A percentile compares a stretch with the other conserved stretches of the same genome.
These are phyloP conservation scores for Sisymbrium altissimum DNA, from an alignment of 345 rosid species.

Conservation along the genomic window DNA sequence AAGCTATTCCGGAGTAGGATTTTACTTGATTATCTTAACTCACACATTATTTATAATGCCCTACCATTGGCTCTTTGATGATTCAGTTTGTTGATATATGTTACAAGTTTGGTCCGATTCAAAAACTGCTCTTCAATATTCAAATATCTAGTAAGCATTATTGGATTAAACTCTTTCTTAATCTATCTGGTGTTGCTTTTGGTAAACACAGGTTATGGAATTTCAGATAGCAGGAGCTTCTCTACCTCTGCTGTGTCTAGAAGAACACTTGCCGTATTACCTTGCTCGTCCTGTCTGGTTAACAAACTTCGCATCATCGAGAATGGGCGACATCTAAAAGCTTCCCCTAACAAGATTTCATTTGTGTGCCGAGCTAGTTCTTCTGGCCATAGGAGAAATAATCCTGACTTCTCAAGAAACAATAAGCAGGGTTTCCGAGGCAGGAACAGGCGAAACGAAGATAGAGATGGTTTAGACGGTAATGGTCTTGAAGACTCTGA, in stretches of 20 bases:
- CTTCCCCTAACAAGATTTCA: constrained; percentile 31
- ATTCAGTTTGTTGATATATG: neutral
- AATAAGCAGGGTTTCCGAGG: constrained; percentile 54
- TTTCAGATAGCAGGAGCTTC: constrained; percentile 40
- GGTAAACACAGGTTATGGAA: constrained; percentile 50
- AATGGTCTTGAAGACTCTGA: constrained; percentile 55
- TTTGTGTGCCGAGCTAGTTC: constrained; percentile 57
- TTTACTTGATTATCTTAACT: neutral
- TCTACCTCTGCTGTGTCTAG: constrained; percentile 47
- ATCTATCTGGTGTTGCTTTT: neutral
- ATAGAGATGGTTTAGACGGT: constrained; percentile 41
- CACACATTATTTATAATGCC: neutral
- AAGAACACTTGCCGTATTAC: constrained; percentile 36
- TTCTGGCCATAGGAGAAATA: constrained; percentile 57
- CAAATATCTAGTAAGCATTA: neutral
- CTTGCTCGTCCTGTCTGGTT: constrained; percentile 36
- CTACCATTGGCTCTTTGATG: neutral
- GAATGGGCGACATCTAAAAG: constrained; percentile 36
- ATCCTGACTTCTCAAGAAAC: constrained; percentile 62
- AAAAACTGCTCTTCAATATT: neutral
- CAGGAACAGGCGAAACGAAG: constrained; percentile 60
- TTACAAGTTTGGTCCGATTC: neutral
- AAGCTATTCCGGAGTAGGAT: neutral
- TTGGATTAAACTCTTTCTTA: neutral
- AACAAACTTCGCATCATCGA: constrained; percentile 29